Base-by-base conservation (phyloP, 2,329 filamentous ascomycete genomes). In the Graphiopsis chlorocephala region DNA sequence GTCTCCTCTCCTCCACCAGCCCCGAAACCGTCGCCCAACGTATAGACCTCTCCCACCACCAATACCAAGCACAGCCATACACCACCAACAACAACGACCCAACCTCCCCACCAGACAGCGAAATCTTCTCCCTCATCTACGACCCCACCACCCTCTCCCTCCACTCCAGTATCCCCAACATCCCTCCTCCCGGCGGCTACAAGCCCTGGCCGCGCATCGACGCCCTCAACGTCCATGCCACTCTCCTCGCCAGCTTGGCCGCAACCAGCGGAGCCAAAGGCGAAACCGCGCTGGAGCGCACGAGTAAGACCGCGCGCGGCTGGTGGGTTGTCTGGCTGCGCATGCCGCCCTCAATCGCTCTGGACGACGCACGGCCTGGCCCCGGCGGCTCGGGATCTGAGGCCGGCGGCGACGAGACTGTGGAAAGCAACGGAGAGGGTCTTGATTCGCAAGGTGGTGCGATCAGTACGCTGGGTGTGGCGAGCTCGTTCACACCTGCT, bases 261-360 rank as follows among this genome's bases (percentile, higher is more conserved):
- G 80, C 81, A 64, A 86, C 85, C 1, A 79, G 82, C 2, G 75
- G 75, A 25, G 76, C 75, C 1, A 68, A 74, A 1, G 73, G 77
- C 10, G 85, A 88, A 66, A 55, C 60, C 11, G 60, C 60, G 1
- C 78, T 85, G 7, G 87, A 89, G 70, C 80, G 85, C 33, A 88
- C 84, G 0, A 84, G 83, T 73, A 89, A 88, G 74, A 88, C 86
- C 0, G 82, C 77, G 50, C 81, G 86, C n/a, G 85, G 85, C 7
- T 89, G 86, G 86, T 89, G 87, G 87, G 81, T 89, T 2, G 83
- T 88, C 25, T 89, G 87, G 86, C 83, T 88, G 74, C 81, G 85
- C 10, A 74, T 88, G 31, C 78, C 78, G 5, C 71, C 74, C 17
- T 70, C 73, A 4, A 17, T 57, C 4, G 38, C 61, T 4, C 52